Conservation (phyloP, 73 alveolate genomes). For the Paramecium tetraurelia region DNA sequence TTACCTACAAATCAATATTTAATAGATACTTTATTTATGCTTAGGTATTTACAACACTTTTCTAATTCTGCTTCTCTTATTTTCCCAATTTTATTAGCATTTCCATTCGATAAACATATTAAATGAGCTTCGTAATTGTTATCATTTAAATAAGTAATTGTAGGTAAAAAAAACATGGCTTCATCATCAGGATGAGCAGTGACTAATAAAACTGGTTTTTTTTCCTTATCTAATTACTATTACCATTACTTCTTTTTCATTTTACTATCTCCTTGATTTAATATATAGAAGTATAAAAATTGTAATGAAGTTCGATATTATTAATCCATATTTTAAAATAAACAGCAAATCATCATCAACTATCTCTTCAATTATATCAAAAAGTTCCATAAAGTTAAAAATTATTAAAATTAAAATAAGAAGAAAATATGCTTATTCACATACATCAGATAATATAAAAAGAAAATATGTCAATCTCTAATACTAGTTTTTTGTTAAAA, state of each 20-base stretch:
- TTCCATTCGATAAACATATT: constrained; percentile 87
- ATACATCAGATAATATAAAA: background rate
- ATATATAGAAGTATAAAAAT: constrained; percentile 31
- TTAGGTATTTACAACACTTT: constrained; percentile 69
- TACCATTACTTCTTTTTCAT: background rate
- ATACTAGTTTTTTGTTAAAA: background rate
- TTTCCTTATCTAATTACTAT: background rate
- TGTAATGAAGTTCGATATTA: constrained; percentile 43
- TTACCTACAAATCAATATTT: background rate
- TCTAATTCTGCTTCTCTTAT: constrained; percentile 87
- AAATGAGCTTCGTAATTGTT: constrained; percentile 67
- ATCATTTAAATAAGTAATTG: constrained; percentile 67
- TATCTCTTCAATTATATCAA: background rate
- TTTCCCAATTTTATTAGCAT: constrained; percentile 82
- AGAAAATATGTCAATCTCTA: background rate
- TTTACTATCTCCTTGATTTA: background rate
- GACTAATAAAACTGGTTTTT: constrained; percentile 75
- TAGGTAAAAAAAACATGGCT: constrained; percentile 93
- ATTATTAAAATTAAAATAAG: background rate
- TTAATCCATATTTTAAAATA: constrained; percentile 49
- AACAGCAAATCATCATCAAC: constrained; percentile 43
- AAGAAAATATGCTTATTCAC: constrained; percentile 66
- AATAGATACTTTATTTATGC: constrained; percentile 49
- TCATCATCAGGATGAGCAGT: constrained; percentile 98
- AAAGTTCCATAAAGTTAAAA: background rate